phyloP scores from a whole-genome alignment of 768 basidiomycete genomes.

The Mycena galericulata region DNA sequence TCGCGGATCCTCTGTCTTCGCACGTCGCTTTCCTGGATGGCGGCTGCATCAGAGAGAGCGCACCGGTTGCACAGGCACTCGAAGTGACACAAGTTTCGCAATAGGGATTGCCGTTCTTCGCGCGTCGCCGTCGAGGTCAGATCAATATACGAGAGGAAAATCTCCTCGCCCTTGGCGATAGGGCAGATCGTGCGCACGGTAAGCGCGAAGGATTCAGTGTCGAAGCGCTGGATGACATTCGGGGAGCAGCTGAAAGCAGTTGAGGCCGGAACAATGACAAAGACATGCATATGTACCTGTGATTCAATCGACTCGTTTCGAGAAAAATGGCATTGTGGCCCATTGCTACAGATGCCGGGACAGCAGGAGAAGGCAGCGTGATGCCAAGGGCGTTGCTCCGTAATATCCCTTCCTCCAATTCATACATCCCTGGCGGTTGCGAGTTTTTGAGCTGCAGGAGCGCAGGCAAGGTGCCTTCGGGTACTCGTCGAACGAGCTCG shows the following conservation, averaged over 20 bases:
- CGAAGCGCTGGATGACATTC: constrained; percentile 29
- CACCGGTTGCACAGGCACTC: constrained; percentile 26
- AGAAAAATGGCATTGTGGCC: constrained; percentile 32
- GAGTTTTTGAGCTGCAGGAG: constrained; percentile 25
- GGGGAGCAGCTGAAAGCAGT: constrained; percentile 29
- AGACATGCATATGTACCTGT: constrained; percentile 20
- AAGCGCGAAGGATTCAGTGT: constrained; percentile 30
- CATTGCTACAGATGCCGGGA: constrained; percentile 18
- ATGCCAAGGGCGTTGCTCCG: constrained; percentile 27
- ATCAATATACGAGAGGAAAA: constrained; percentile 30
- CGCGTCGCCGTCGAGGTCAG: constrained; percentile 9
- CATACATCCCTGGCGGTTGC: constrained; percentile 18
- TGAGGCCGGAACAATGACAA: no score
- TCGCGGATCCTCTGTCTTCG: constrained; percentile 21
- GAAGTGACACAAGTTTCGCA: constrained; percentile 22
- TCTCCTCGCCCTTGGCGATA: constrained; percentile 32
- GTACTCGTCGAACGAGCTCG: constrained; percentile 26
- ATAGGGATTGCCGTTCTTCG: constrained; percentile 15
- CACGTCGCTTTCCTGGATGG: constrained; percentile 18
- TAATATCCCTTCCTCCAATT: constrained; percentile 26
- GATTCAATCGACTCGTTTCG: constrained; percentile 29
- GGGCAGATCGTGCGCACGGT: constrained; percentile 24
- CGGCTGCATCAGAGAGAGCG: neutral
- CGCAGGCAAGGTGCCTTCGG: constrained; percentile 3
- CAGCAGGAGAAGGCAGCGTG: constrained; percentile 7